Percentiles rank a stretch among this genome's conserved stretches.
Conservation (phyloP, 164 flowering plant genomes). For the Cinnamomum micranthum region DNA sequence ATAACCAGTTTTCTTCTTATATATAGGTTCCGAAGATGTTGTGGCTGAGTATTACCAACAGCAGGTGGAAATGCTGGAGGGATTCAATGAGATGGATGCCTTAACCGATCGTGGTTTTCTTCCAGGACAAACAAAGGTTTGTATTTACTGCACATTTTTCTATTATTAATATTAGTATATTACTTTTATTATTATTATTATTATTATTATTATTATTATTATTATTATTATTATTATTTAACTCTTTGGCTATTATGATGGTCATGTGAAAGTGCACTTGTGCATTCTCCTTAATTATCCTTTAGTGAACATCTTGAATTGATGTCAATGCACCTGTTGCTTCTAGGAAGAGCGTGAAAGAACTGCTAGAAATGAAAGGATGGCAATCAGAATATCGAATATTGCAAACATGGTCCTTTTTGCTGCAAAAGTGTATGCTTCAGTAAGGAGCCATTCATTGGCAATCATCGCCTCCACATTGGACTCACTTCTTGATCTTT, state of each 20-base stretch:
- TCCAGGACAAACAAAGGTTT: constrained; percentile 84
- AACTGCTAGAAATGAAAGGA: constrained; percentile 70
- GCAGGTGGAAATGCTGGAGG: constrained; percentile 89
- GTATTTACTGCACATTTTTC: background rate
- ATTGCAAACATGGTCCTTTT: constrained; percentile 85
- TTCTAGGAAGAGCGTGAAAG: constrained; percentile 74
- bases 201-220: too few relatives aligned
- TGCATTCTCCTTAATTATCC: background rate
- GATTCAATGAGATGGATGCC: constrained; percentile 88
- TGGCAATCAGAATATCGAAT: constrained; percentile 82
- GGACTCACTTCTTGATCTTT: constrained; percentile 87
- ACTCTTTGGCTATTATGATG: background rate
- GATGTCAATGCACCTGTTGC: constrained; percentile 5
- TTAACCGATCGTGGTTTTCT: constrained; percentile 74
- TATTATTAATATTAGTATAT: too few relatives aligned
- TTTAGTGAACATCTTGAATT: constrained; percentile 6
- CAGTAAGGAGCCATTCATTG: constrained; percentile 71
- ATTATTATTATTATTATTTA: too few relatives aligned
- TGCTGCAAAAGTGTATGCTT: constrained; percentile 85
- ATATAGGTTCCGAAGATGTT: constrained; percentile 64
- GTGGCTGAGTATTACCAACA: constrained; percentile 92
- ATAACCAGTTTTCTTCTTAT: too few relatives aligned
- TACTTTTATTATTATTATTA: too few relatives aligned
- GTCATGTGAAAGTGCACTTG: background rate
- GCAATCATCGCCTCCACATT: constrained; percentile 88